Conservation (phyloP, 352 stramenopile species). For the Phytophthora fragariaefolia region DNA sequence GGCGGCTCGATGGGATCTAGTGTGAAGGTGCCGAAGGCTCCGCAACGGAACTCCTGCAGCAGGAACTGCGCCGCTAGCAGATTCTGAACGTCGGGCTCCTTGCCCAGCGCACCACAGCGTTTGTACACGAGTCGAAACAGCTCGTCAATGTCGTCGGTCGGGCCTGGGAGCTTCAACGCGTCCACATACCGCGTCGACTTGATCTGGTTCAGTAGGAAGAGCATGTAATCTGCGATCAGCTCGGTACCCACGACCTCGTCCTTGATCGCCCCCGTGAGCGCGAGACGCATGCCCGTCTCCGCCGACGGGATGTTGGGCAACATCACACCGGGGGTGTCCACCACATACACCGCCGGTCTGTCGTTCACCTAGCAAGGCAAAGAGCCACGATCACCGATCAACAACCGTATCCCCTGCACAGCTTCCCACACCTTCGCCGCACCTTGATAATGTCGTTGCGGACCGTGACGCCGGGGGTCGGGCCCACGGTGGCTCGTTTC, state of each 20-base stretch:
- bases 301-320: conserved; percentile 82
- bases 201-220: conserved; percentile 87
- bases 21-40: conserved; percentile 86
- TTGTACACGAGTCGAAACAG: conserved; percentile 71
- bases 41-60: conserved; percentile 77
- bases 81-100: conserved; percentile 74
- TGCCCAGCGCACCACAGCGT: conserved; percentile 79
- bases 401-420: conserved; percentile 13
- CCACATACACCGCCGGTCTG: conserved; percentile 87
- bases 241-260: conserved; percentile 87
- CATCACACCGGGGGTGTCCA: conserved; percentile 91
- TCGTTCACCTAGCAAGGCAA: conserved; percentile 68
- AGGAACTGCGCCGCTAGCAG: conserved; percentile 73
- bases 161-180: conserved; percentile 59
- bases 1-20: conserved; percentile 57
- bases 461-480: conserved; percentile 86
- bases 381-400: not conserved
- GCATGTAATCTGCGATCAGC: conserved; percentile 90
- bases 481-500: conserved; percentile 81
- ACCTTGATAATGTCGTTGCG: conserved; percentile 92
- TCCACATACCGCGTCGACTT: conserved; percentile 84
- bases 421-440: not conserved
- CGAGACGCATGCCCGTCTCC: conserved; percentile 85
- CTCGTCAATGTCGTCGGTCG: conserved; percentile 78
- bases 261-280: conserved; percentile 88